Conservation (phyloP, 2,329 filamentous ascomycete genomes). For the Aspergillus sp. region DNA sequence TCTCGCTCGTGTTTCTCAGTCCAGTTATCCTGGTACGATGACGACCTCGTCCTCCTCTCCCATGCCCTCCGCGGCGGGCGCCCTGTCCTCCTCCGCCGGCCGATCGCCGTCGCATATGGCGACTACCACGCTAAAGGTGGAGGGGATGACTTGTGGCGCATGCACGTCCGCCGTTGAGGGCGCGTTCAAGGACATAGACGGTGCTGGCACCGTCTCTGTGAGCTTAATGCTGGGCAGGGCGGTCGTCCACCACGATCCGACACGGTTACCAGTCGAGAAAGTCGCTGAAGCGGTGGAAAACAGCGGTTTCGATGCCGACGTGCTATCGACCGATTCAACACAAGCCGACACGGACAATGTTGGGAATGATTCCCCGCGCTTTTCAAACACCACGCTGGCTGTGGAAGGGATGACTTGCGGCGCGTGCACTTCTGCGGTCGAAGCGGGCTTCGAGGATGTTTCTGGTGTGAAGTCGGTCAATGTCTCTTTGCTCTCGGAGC, state of each 20-base stretch:
- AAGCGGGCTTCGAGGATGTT: slow-evolving; percentile 67
- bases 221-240: slow-evolving; percentile 92
- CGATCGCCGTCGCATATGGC: slow-evolving; percentile 57
- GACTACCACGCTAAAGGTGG: slow-evolving; percentile 82
- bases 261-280: slow-evolving; percentile 61
- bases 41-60: slow-evolving; percentile 11
- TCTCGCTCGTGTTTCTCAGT: slow-evolving; percentile 9
- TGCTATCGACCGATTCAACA: slow-evolving; percentile 75
- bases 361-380: slow-evolving; percentile 19
- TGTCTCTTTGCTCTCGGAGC: slow-evolving; percentile 74
- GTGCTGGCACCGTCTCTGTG: slow-evolving; percentile 78
- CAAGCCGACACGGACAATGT: slow-evolving; percentile 43
- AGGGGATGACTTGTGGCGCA: slow-evolving; percentile 79
- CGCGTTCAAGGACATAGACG: slow-evolving; percentile 72
- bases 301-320: slow-evolving; percentile 79
- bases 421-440: slow-evolving; percentile 77
- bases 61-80: slow-evolving; percentile 10
- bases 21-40: slow-evolving; percentile 10
- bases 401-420: slow-evolving; percentile 88
- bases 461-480: slow-evolving; percentile 65
- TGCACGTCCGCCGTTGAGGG: slow-evolving; percentile 94
- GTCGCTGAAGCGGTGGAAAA: slow-evolving; percentile 84
- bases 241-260: slow-evolving; percentile 82
- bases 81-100: slow-evolving; percentile 6
- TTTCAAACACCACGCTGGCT: slow-evolving; percentile 63